Evolutionary conservation across 202 grass and related monocot species (phyloP).

Genomic region (Cymbopogon flexuosus): DNA sequence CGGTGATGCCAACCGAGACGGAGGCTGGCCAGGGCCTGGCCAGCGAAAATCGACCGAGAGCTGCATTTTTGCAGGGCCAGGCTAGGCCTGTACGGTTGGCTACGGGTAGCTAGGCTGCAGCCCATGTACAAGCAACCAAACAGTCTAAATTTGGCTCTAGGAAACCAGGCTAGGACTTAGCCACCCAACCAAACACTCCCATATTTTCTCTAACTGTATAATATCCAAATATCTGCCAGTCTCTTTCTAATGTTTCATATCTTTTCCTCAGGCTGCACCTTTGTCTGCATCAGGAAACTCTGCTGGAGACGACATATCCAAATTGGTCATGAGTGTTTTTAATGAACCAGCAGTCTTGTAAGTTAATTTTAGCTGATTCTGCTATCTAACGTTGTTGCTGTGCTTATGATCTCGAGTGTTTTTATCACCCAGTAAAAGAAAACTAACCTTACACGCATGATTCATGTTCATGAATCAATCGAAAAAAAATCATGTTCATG

Average conservation of each 20-base stretch:
- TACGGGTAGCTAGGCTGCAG: too few species aligned
- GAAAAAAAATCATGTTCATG: neutral
- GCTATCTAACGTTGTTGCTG: neutral
- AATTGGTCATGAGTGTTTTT: slow-evolving; percentile 68
- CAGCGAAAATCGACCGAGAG: too few species aligned
- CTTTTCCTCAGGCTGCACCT: slow-evolving; percentile 34
- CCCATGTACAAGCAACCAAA: too few species aligned
- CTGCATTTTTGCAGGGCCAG: too few species aligned
- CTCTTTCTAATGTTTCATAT: slow-evolving; percentile 2
- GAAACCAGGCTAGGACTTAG: too few species aligned
- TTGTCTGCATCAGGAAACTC: slow-evolving; percentile 15
- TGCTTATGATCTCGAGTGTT: slow-evolving; percentile 18
- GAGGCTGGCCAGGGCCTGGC: too few species aligned
- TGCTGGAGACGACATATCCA: slow-evolving; percentile 21
- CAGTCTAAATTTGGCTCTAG: too few species aligned
- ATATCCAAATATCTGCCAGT: slow-evolving; percentile 7
- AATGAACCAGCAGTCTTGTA: slow-evolving; percentile 46
- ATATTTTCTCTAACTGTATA: neutral
- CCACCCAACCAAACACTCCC: too few species aligned
- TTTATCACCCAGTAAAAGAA: slow-evolving; percentile 41
- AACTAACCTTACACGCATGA: neutral
- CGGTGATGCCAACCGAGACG: too few species aligned
- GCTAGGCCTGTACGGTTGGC: too few species aligned
- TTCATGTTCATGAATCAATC: neutral
- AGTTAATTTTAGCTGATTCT: slow-evolving; percentile 28